Conservation (phyloP, 2,329 filamentous ascomycete genomes). For the Fusarium sp. region DNA sequence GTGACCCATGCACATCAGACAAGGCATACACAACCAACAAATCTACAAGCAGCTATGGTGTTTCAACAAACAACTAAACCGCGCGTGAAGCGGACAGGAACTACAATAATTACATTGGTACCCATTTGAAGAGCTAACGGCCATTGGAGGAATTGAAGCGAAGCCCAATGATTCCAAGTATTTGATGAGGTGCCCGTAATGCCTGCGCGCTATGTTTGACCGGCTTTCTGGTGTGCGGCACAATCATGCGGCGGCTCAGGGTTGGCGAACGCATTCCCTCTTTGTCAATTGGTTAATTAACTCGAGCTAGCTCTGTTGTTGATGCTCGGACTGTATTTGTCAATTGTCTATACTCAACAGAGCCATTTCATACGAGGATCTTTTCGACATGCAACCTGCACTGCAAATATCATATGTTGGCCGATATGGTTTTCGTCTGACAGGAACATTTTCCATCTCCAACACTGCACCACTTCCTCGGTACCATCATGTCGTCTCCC, state of each 20-base stretch:
- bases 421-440: neutral
- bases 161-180: neutral
- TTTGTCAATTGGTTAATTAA: neutral
- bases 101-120: neutral
- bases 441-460: slow-evolving; percentile 8
- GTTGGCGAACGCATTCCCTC: neutral
- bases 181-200: neutral
- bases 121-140: neutral
- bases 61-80: neutral
- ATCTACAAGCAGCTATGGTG: neutral
- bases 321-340: neutral
- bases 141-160: neutral
- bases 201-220: neutral
- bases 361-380: neutral
- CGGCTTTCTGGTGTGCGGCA: neutral
- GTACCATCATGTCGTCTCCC: slow-evolving; percentile 32
- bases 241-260: slow-evolving; percentile 11
- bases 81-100: neutral
- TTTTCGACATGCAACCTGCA: neutral
- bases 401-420: neutral
- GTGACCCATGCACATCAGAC: slow-evolving; percentile 6
- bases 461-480: slow-evolving; percentile 18
- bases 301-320: neutral
- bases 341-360: neutral
- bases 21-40: neutral